Evolutionary conservation across 1,284 basidiomycete species (phyloP).

Genomic region (Golubevia sp.): DNA sequence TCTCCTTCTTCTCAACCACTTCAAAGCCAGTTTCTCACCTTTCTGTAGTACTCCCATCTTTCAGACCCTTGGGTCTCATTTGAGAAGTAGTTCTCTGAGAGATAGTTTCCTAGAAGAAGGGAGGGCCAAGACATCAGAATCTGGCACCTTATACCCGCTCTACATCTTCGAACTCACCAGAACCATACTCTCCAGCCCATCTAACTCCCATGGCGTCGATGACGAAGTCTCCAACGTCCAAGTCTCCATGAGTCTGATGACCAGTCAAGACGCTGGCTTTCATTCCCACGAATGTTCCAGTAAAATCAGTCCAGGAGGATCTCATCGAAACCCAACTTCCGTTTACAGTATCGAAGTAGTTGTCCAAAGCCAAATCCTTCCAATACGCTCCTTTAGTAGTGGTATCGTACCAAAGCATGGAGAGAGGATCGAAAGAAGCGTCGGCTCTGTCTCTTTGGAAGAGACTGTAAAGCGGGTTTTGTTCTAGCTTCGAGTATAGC

Average conservation of each 20-base stretch:
- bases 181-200: slow-evolving; percentile 57
- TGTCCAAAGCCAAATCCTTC: slow-evolving; percentile 53
- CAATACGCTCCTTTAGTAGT: slow-evolving; percentile 47
- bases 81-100: slow-evolving; percentile 52
- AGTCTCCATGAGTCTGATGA: slow-evolving; percentile 60
- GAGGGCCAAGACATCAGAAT: too few relatives aligned
- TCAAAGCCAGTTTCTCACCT: too few relatives aligned
- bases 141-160: too few relatives aligned
- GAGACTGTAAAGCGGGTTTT: slow-evolving; percentile 39
- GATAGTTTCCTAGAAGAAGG: slow-evolving; percentile 38
- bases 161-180: too few relatives aligned
- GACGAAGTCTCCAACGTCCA: slow-evolving; percentile 59
- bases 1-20: too few relatives aligned
- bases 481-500: slow-evolving; percentile 41
- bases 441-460: slow-evolving; percentile 61
- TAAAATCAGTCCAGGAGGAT: slow-evolving; percentile 58
- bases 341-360: slow-evolving; percentile 29
- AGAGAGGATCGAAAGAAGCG: slow-evolving; percentile 50
- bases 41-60: slow-evolving; percentile 60
- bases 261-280: slow-evolving; percentile 51
- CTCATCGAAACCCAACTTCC: slow-evolving; percentile 58
- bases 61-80: slow-evolving; percentile 31
- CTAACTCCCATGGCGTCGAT: slow-evolving; percentile 57
- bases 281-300: slow-evolving; percentile 47
- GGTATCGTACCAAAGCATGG: slow-evolving; percentile 61